Conservation (phyloP, 2,329 filamentous ascomycete species). For the Apiospora phragmitis region DNA sequence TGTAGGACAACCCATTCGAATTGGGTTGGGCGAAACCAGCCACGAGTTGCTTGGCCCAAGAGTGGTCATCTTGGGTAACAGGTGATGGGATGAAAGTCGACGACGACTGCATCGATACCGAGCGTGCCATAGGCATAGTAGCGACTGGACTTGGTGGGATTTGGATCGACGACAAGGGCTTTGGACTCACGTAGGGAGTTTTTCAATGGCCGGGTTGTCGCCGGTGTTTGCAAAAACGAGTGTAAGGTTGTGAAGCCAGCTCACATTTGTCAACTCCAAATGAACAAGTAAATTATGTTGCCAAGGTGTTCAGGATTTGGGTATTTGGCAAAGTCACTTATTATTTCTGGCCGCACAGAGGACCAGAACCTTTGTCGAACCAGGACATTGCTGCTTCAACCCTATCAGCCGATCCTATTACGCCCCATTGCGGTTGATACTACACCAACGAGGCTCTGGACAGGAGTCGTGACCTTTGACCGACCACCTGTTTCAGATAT, state of each 20-base stretch:
- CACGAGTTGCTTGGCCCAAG: not conserved
- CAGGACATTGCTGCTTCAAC: too few relatives aligned
- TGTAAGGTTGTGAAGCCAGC: too few relatives aligned
- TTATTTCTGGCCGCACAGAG: not conserved
- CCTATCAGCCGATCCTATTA: too few relatives aligned
- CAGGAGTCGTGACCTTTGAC: not conserved
- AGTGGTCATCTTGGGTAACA: not conserved
- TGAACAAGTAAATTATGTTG: too few relatives aligned
- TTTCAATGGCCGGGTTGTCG: too few relatives aligned
- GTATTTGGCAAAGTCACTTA: not conserved
- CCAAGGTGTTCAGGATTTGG: not conserved
- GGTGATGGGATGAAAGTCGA: not conserved
- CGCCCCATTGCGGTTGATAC: too few relatives aligned
- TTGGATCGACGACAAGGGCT: not conserved
- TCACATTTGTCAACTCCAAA: too few relatives aligned
- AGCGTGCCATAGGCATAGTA: not conserved
- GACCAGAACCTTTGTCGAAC: too few relatives aligned
- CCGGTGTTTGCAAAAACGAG: too few relatives aligned
- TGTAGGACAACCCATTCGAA: not conserved
- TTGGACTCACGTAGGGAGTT: not conserved
- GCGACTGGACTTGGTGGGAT: not conserved
- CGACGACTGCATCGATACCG: not conserved
- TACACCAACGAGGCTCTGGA: too few relatives aligned
- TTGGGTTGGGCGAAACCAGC: not conserved
- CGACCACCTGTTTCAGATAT: not conserved